Evolutionary conservation across 129 eudicot genomes (phyloP).

Genomic region (Chrysanthemum makinoi): DNA sequence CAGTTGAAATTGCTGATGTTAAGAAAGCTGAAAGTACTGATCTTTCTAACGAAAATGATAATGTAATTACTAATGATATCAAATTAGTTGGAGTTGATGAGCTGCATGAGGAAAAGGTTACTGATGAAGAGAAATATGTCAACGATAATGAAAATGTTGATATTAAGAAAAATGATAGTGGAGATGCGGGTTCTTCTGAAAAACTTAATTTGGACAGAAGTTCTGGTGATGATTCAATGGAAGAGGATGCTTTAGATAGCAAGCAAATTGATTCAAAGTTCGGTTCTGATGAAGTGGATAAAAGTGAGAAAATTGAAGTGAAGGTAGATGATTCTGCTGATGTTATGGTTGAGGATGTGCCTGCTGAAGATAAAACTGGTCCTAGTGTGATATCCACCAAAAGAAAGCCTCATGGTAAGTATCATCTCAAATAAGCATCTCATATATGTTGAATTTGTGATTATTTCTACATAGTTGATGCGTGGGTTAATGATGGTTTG

Average conservation of each 20-base stretch:
- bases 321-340: constrained; percentile 43
- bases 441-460: not conserved
- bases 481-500: no score
- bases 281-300: constrained; percentile 31
- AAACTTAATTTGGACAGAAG: constrained; percentile 64
- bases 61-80: constrained; percentile 66
- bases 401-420: constrained; percentile 68
- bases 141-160: constrained; percentile 34
- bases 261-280: constrained; percentile 57
- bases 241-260: constrained; percentile 59
- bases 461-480: not conserved
- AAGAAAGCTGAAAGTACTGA: constrained; percentile 32
- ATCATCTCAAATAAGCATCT: not conserved
- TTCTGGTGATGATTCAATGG: constrained; percentile 76
- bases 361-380: constrained; percentile 35
- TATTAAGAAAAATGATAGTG: constrained; percentile 48
- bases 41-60: constrained; percentile 28
- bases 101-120: constrained; percentile 39
- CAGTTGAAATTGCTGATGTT: constrained; percentile 45
- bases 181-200: constrained; percentile 54
- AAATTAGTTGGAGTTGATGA: constrained; percentile 53
- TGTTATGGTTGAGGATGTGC: constrained; percentile 39
- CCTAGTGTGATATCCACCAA: constrained; percentile 35
- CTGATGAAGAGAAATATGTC: constrained; percentile 38
- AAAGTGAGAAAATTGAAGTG: constrained; percentile 36